Conservation (phyloP, 2,329 filamentous ascomycete species). For the Claviceps sp. region DNA sequence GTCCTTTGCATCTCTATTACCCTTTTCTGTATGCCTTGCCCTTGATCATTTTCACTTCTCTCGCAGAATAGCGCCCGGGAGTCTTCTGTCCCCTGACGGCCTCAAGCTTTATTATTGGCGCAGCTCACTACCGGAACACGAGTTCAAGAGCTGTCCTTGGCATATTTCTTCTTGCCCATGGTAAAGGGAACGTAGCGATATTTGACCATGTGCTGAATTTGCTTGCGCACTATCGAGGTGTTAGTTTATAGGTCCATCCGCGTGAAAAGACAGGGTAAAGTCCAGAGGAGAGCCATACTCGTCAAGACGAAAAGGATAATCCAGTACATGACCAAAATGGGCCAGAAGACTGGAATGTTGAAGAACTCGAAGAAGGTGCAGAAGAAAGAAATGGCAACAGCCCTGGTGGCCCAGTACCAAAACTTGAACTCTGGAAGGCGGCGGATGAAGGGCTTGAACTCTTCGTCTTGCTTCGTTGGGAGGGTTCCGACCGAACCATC, state of each 20-base stretch:
- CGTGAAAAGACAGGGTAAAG: background rate
- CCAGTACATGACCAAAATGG: constrained; percentile 96
- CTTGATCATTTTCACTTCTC: background rate
- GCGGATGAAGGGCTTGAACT: constrained; percentile 95
- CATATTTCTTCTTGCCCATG: constrained; percentile 76
- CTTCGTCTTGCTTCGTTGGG: constrained; percentile 90
- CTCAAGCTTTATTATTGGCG: background rate
- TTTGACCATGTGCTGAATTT: constrained; percentile 99
- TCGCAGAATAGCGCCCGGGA: background rate
- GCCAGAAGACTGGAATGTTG: constrained; percentile 98
- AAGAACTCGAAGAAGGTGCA: constrained; percentile 93
- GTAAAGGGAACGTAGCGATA: constrained; percentile 96
- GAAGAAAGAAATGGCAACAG: constrained; percentile 66
- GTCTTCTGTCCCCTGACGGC: background rate
- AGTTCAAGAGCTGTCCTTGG: constrained; percentile 41
- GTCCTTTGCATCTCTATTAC: background rate
- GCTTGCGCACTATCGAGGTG: constrained; percentile 68
- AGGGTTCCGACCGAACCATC: constrained; percentile 72
- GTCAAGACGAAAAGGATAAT: constrained; percentile 91
- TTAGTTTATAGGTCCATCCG: background rate
- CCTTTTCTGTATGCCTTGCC: background rate
- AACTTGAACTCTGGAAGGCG: constrained; percentile 98
- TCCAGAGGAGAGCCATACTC: constrained; percentile 46
- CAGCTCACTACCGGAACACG: background rate
- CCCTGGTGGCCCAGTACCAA: constrained; percentile 91